A percentile compares a stretch with the other conserved stretches of the same genome.
Conservation (phyloP, 2,329 filamentous ascomycete species). For the Fusarium redolens region DNA sequence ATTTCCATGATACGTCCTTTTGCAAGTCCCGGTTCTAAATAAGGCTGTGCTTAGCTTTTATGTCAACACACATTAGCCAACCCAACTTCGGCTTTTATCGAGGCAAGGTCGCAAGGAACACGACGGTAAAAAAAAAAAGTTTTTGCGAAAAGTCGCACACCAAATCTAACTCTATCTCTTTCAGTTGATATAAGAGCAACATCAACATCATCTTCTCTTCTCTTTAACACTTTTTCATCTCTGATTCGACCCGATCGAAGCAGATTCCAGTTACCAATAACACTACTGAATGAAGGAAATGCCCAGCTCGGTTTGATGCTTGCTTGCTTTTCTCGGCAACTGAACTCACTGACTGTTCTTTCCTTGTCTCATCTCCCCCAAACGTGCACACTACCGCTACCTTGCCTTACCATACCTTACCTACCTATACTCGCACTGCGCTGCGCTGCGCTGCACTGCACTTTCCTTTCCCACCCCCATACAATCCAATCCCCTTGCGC, state of each 20-base stretch:
- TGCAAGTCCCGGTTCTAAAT: neutral
- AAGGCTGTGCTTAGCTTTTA: neutral
- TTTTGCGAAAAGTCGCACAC: constrained; percentile 20
- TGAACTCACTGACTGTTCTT: constrained; percentile 2
- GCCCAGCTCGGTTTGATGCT: neutral
- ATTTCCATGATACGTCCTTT: neutral
- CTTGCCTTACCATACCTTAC: neutral
- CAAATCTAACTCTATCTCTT: constrained; percentile 5
- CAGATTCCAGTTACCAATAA: neutral
- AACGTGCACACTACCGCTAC: constrained; percentile 18
- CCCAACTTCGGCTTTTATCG: constrained; percentile 27
- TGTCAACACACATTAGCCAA: neutral
- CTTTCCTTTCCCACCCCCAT: constrained; percentile 12
- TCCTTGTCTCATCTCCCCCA: constrained; percentile 30
- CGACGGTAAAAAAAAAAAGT: constrained; percentile 18
- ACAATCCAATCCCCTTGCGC: constrained; percentile 28
- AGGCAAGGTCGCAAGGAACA: constrained; percentile 12
- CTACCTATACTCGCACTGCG: neutral
- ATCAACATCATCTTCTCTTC: constrained; percentile 6
- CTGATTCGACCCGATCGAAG: neutral
- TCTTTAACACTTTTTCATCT: neutral
- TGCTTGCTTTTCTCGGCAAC: constrained; percentile 4
- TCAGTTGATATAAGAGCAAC: neutral
- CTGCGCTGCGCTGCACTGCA: constrained; percentile 1
- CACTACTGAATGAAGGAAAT: neutral